Evolutionary conservation across 306 rosid genomes (phyloP), one percentile per base, ranked within the genome.

Genomic region (Prunus davidiana): DNA sequence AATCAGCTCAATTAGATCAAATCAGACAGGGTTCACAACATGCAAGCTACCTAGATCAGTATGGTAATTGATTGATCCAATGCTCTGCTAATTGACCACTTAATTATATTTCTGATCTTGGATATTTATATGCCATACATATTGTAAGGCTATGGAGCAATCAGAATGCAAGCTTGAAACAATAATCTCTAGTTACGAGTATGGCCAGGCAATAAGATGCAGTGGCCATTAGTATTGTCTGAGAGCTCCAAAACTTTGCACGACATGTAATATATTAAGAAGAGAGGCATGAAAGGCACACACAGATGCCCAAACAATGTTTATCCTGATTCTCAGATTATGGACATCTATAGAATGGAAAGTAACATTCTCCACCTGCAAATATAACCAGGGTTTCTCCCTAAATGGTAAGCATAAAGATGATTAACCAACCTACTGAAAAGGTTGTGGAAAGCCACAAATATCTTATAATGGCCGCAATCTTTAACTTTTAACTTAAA

Each of bases 1-100:
- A 64, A 64, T 71, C 78, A 82, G 57, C 65, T 79, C 8, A 55
- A 71, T 75, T 80, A 56, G 18, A 57, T 77, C 77, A 46, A 78
- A n/a, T 25, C 78, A 63, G 24, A 56, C 15, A 10, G 25, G 28
- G 28, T 28, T 75, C 19, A 46, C 46, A 73, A 24, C 25, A 15
- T 58, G 11, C 54, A 51, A 25, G 27, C 16, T 72, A 38, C 14
- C 22, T n/a, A 38, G 16, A 58, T 22, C 54, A 57, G 6, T 28
- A 22, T 41, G 41, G 38, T 56, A 60, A 41, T 8, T 16, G 51
- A 55, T 71, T 13, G 66, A 72, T 2, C 72, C 54, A 13, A 20
- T 1, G 24, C n/a, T n/a, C 66, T 54, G 32, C 64, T 6, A 32
- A 71, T 15, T 71, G 49, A 8, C 13, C 49, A 32, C 3, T 30